Evolutionary conservation across 2,329 filamentous ascomycete species (phyloP), one percentile per base, ranked within the genome.

Genomic region (Calonectria naviculata): DNA sequence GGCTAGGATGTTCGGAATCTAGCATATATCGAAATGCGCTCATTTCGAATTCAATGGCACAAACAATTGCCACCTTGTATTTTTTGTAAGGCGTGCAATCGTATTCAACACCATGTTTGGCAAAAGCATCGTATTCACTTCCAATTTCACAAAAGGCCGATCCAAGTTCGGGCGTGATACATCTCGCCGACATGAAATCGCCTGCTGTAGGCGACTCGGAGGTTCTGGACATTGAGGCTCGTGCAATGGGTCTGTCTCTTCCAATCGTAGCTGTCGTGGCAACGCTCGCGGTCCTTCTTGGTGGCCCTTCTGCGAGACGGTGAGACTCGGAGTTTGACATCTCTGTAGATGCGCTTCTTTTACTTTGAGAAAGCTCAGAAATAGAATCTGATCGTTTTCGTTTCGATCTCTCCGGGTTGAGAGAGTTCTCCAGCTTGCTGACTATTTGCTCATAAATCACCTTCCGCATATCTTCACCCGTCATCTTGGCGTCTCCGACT

Each of bases 1-100:
- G 68, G 28, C 52, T 49, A 24, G 61, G 46, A 44, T 81, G 77
- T 60, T 81, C 77, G 19, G 67, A 31, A 58, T 81, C 78, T 1
- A 81, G 76, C 75, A 80, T 79, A 64, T 73, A 75, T 21, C 76
- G 72, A 47, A 79, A 71, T 15, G 80, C 79, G 61, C 71, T 79
- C 74, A 78, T 78, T 63, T 80, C 76, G 46, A 79, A 76, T 17
- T 73, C 65, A 17, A 77, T 71, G 28, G 76, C 74, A 67, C 74
- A 78, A 6, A 80, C 70, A 6, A 80, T 66, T 13, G 75, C 78
- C 29, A 79, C 73, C 5, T 67, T 78, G 61, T 80, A 80, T n/a
- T 70, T 60, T 13, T 44, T 19, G 7, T 62, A 46, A 31, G 28
- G 21, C 31, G 15, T 3, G 12, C 21, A 6, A 44, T 56, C 52